Conservation (phyloP, 179 eudicot genomes). For the Kewa caespitosa region DNA sequence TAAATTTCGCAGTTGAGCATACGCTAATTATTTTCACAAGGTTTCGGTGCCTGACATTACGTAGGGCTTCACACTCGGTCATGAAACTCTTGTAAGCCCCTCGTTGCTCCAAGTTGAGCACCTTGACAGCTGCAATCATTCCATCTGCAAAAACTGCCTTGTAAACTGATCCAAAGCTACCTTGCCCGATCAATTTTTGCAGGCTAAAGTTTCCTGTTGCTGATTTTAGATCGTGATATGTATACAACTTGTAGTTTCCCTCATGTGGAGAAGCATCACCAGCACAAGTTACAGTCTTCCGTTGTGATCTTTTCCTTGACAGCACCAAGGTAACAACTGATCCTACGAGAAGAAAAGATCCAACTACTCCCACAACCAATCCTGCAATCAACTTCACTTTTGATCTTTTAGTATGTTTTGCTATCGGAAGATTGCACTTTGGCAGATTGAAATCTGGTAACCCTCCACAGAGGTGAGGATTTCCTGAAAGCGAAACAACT, state of each 20-base stretch:
- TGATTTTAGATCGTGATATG: slow-evolving; percentile 3
- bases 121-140: slow-evolving; percentile 17
- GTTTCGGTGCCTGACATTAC: slow-evolving; percentile 22
- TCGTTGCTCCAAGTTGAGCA: slow-evolving; percentile 12
- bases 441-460: slow-evolving; percentile 14
- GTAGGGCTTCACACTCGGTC: slow-evolving; percentile 25
- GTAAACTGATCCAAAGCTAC: slow-evolving; percentile 25
- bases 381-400: slow-evolving; percentile 15
- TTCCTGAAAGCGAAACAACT: slow-evolving; percentile 20
- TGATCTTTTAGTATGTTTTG: slow-evolving; percentile 2
- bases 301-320: background rate
- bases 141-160: slow-evolving; percentile 15
- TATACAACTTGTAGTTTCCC: slow-evolving; percentile 11
- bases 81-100: slow-evolving; percentile 21
- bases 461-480: slow-evolving; percentile 31
- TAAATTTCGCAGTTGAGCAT: slow-evolving; percentile 13
- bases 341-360: slow-evolving; percentile 2
- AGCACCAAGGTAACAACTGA: background rate
- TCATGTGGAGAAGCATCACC: background rate
- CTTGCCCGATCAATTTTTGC: slow-evolving; percentile 24
- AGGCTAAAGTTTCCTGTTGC: slow-evolving; percentile 24
- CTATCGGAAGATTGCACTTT: slow-evolving; percentile 8
- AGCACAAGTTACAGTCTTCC: background rate
- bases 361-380: background rate
- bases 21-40: slow-evolving; percentile 17